Evolutionary conservation across 208 protist species (phyloP).

Genomic region (Entamoeba histolytica): DNA sequence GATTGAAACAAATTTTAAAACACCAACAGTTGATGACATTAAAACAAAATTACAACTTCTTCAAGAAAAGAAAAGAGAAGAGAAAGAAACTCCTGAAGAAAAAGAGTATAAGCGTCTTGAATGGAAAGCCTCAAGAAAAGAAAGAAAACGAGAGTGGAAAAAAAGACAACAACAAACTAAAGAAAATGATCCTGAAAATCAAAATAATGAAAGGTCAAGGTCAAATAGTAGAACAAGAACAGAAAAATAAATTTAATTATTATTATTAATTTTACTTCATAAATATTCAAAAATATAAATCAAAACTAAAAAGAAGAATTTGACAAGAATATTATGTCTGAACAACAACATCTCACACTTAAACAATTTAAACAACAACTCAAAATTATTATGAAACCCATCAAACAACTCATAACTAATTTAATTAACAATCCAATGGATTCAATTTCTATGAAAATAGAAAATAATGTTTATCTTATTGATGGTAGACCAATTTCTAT

Average conservation of each 20-base stretch:
- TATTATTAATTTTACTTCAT: too few relatives aligned
- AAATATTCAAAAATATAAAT: too few relatives aligned
- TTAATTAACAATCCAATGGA: background rate
- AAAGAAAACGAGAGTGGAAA: background rate
- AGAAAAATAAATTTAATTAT: too few relatives aligned
- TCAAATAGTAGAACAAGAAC: too few relatives aligned
- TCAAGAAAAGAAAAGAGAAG: background rate
- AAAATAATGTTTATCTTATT: background rate
- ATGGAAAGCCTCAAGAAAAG: background rate
- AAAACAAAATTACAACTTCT: background rate
- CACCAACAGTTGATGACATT: background rate
- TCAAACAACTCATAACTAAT: background rate
- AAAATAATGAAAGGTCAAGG: too few relatives aligned
- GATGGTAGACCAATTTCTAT: background rate
- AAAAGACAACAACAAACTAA: background rate
- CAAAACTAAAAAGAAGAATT: too few relatives aligned
- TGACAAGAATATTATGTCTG: too few relatives aligned
- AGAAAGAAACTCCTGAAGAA: background rate
- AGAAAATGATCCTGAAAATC: background rate
- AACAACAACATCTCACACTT: background rate
- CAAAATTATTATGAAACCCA: background rate
- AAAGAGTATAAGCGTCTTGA: background rate
- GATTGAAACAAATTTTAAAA: background rate
- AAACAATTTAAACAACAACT: background rate
- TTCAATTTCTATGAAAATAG: background rate